phyloP scores from a whole-genome alignment of 2,329 filamentous ascomycete genomes.

The Ophiostoma ips region DNA sequence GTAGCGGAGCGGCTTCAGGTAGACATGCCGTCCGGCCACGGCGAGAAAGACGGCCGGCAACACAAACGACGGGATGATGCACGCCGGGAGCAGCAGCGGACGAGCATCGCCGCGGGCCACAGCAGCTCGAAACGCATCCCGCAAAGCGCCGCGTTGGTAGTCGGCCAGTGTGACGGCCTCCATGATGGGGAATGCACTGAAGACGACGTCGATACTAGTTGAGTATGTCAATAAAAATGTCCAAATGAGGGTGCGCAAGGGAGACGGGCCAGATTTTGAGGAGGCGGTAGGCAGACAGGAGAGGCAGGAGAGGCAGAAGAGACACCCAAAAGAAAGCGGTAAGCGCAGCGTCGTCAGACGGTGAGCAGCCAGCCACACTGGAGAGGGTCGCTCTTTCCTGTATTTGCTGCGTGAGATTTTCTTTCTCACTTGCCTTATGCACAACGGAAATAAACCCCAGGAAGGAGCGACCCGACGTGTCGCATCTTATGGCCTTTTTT shows the following conservation, averaged over 20 bases:
- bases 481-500: background rate
- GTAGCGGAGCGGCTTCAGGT: constrained; percentile 32
- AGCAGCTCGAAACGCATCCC: constrained; percentile 7
- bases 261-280: no score
- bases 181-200: background rate
- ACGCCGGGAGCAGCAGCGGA: constrained; percentile 40
- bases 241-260: background rate
- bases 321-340: no score
- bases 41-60: constrained; percentile 41
- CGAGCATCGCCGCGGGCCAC: constrained; percentile 10
- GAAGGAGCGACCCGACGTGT: background rate
- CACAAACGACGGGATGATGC: constrained; percentile 31
- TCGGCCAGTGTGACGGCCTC: constrained; percentile 9
- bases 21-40: constrained; percentile 25
- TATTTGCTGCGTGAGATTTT: background rate
- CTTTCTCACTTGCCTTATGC: no score
- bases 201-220: background rate
- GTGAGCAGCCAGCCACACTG: background rate
- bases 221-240: no score
- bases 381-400: background rate
- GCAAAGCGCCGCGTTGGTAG: constrained; percentile 11
- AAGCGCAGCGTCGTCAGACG: background rate
- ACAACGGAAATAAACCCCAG: background rate
- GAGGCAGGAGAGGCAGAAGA: no score
- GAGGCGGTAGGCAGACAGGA: no score